Conservation (phyloP, 306 rosid genomes). For the Quercus robur region DNA sequence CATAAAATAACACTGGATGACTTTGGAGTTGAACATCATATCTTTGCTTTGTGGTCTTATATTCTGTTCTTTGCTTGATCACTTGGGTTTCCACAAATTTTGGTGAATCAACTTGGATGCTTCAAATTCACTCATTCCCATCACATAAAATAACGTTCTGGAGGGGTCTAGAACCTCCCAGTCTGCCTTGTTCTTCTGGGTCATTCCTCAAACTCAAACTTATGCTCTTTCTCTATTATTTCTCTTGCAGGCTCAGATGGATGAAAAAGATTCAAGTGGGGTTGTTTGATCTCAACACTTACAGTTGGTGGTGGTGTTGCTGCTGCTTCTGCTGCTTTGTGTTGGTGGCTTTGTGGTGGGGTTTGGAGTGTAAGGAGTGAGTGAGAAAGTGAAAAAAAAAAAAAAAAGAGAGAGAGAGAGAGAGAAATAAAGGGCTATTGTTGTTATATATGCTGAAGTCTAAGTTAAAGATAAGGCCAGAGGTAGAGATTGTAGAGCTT, state of each 20-base stretch:
- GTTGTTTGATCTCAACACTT: slow-evolving; percentile 22
- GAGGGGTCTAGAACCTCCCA: slow-evolving; percentile 15
- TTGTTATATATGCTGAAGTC: slow-evolving; percentile 55
- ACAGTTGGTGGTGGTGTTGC: slow-evolving; percentile 1
- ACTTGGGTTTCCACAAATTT: slow-evolving; percentile 14
- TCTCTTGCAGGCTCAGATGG: slow-evolving; percentile 30
- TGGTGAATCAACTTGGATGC: slow-evolving; percentile 2
- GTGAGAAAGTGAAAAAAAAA: slow-evolving; percentile 15
- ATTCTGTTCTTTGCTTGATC: slow-evolving; percentile 30
- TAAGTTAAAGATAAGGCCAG: slow-evolving; percentile 41
- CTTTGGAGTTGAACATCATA: not conserved
- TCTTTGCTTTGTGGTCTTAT: slow-evolving; percentile 19
- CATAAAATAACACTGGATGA: slow-evolving; percentile 42
- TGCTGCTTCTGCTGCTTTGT: slow-evolving; percentile 15
- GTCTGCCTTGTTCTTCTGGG: slow-evolving; percentile 19
- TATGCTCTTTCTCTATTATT: slow-evolving; percentile 15
- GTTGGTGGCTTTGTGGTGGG: not conserved
- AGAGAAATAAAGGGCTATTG: slow-evolving; percentile 10
- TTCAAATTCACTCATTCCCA: slow-evolving; percentile 20
- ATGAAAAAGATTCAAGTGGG: slow-evolving; percentile 30
- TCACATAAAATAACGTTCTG: slow-evolving; percentile 56
- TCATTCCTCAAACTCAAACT: slow-evolving; percentile 14
- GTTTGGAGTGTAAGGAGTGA: slow-evolving; percentile 6
- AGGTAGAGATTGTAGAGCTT: slow-evolving; percentile 37
- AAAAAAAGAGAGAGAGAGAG: not conserved